These are phyloP conservation scores for Blakeslea trispora DNA, from an alignment of 371 early-diverging fungal species.

Conservation along the genomic window DNA sequence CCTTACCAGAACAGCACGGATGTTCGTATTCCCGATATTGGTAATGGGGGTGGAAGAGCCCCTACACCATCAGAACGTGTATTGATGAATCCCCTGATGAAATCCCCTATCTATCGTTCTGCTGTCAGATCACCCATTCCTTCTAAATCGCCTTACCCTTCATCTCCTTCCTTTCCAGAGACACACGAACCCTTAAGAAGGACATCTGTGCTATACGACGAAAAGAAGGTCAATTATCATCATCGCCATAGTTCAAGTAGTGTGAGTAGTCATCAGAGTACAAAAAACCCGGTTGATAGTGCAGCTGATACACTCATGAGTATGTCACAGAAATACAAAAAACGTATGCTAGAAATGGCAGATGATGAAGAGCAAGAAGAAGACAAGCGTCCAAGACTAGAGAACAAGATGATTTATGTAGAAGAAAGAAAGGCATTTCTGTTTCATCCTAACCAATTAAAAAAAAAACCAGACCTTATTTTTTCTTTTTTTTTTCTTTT, in stretches of 20 bases:
- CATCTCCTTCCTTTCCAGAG: neutral
- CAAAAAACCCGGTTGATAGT: slow-evolving; percentile 28
- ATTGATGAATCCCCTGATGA: slow-evolving; percentile 35
- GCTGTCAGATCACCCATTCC: slow-evolving; percentile 28
- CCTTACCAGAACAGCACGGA: slow-evolving; percentile 22
- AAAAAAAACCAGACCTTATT: too few species aligned
- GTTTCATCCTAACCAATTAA: slow-evolving; percentile 19
- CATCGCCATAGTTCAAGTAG: slow-evolving; percentile 12
- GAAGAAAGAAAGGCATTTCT: slow-evolving; percentile 14
- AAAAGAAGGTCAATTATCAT: slow-evolving; percentile 11
- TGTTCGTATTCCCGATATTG: slow-evolving; percentile 41
- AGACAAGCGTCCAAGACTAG: slow-evolving; percentile 16
- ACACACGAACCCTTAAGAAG: slow-evolving; percentile 23
- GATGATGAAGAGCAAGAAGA: slow-evolving; percentile 26
- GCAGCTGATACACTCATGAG: slow-evolving; percentile 47
- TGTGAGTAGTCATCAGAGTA: slow-evolving; percentile 4
- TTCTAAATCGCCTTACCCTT: slow-evolving; percentile 10
- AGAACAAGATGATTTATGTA: too few species aligned
- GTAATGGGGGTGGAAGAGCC: slow-evolving; percentile 30
- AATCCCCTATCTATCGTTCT: slow-evolving; percentile 20
- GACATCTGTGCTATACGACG: slow-evolving; percentile 30
- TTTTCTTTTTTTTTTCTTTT: too few species aligned
- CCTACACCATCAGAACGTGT: slow-evolving; percentile 37
- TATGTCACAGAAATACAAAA: slow-evolving; percentile 28
- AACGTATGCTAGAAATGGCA: slow-evolving; percentile 29